Evolutionary conservation across 2,329 filamentous ascomycete genomes (phyloP), one percentile per base, ranked within the genome.

Genomic region (Ascochyta viciae-villosae): DNA sequence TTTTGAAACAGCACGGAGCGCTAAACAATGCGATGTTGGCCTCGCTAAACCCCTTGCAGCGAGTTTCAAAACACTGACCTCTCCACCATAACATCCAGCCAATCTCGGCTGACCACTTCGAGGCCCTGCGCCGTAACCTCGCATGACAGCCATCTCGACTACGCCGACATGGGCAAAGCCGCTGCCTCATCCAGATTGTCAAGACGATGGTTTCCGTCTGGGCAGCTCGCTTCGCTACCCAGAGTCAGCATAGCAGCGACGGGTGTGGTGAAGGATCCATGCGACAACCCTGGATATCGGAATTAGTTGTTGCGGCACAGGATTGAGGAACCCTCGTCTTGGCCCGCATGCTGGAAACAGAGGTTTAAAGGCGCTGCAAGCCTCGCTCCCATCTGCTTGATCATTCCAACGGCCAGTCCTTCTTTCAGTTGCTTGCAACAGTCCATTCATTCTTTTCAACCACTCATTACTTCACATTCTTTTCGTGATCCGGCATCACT

Each of bases 401-500:
- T 61, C 50, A 61, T 62, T 63, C 59, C 54, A 65, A 60, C 60
- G 48, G 61, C 63, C 60, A 66, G 65, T 63, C 62, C 61, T 66
- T 65, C 51, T 44, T 54, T 59, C 56, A 59, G 51, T 59, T 59
- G 56, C 56, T 56, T 61, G 54, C 53, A 57, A 51, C 50, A 50
- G 44, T 62, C 56, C 60, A 60, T 58, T 66, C 61, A 42, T 64
- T 66, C 46, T 34, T 38, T 53, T 54, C 54, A 56, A 58, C 60
- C 57, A 50, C 46, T 56, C 57, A 55, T 50, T 58, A 55, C 43
- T 39, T 52, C 58, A 58, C 61, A 57, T 64, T 66, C 62, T 54
- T 63, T 58, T 43, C 39, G 61, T 68, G 65, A 67, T 68, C 65
- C 54, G 65, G 60, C 35, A 68, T 68, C 60, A 63, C 62, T 54